Percentiles rank a stretch among this genome's conserved stretches.
Conservation (phyloP, 2,329 filamentous ascomycete genomes). For the Aspergillus cejpii region DNA sequence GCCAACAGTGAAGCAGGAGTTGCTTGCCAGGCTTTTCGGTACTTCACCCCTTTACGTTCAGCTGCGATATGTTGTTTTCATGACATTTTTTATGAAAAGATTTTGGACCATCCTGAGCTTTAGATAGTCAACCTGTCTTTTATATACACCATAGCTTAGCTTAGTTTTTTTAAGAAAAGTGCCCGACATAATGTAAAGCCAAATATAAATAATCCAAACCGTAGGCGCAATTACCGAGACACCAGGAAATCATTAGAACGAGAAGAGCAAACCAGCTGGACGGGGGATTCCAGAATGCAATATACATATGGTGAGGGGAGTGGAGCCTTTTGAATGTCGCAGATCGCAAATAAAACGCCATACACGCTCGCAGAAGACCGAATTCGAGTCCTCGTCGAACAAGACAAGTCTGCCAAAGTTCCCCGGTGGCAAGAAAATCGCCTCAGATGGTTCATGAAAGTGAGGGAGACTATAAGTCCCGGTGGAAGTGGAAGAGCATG, state of each 20-base stretch:
- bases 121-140: neutral
- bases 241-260: neutral
- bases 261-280: conserved; percentile 10
- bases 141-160: neutral
- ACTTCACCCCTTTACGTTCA: neutral
- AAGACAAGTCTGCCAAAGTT: neutral
- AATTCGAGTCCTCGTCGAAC: neutral
- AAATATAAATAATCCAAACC: neutral
- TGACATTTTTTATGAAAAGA: neutral
- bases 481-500: conserved; percentile 7
- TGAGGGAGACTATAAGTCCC: conserved; percentile 5
- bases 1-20: conserved; percentile 13
- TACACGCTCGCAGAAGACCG: conserved; percentile 1
- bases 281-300: conserved; percentile 18
- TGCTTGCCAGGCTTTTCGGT: neutral
- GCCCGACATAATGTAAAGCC: neutral
- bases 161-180: no score
- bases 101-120: neutral
- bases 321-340: conserved; percentile 18
- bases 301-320: conserved; percentile 24
- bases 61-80: conserved; percentile 1
- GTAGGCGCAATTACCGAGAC: neutral
- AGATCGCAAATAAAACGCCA: conserved; percentile 20
- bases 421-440: neutral
- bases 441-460: neutral